Evolutionary conservation across 495 filamentous ascomycete genomes (phyloP).

Genomic region (Neurospora hispaniola): DNA sequence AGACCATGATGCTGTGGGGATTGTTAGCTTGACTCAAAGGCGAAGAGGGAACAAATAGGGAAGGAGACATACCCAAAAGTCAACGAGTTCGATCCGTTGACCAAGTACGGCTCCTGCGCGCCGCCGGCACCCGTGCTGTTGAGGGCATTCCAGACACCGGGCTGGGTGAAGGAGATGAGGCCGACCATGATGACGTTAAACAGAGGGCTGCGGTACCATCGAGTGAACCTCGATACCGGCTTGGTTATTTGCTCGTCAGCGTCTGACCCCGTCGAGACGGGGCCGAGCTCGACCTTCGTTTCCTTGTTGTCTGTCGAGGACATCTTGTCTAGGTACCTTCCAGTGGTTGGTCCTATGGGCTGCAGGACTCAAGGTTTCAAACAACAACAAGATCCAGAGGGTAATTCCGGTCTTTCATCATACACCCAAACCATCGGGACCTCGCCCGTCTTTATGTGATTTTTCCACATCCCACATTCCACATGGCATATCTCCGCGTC

Average conservation of each 20-base stretch:
- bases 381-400: neutral
- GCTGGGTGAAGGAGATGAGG: constrained; percentile 45
- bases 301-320: constrained; percentile 9
- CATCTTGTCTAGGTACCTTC: constrained; percentile 7
- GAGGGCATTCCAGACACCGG: constrained; percentile 50
- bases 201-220: constrained; percentile 42
- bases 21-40: no score
- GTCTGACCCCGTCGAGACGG: neutral
- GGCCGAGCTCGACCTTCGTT: constrained; percentile 6
- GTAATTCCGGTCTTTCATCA: neutral
- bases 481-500: neutral
- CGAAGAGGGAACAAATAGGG: no score
- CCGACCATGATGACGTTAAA: constrained; percentile 48
- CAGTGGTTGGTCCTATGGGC: neutral
- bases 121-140: constrained; percentile 49
- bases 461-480: no score
- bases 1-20: constrained; percentile 48
- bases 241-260: constrained; percentile 10
- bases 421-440: neutral
- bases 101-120: constrained; percentile 42
- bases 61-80: constrained; percentile 29
- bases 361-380: neutral
- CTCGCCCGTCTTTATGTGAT: neutral
- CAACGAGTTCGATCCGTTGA: constrained; percentile 48
- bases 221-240: constrained; percentile 22